A percentile compares a stretch with the other conserved stretches of the same genome.
Conservation (phyloP, 2,329 filamentous ascomycete species). For the Capronia epimyces region DNA sequence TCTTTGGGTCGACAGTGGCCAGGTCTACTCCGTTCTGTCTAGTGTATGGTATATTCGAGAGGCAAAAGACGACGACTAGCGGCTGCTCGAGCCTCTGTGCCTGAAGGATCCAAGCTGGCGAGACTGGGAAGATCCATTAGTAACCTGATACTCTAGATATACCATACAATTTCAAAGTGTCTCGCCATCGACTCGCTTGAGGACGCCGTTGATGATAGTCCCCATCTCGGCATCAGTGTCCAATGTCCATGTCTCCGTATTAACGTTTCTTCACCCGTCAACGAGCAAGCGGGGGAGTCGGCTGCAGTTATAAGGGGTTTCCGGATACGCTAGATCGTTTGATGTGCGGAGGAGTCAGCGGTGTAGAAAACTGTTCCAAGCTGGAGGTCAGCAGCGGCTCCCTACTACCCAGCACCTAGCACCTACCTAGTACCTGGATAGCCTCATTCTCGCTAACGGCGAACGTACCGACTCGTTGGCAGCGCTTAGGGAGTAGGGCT, state of each 20-base stretch:
- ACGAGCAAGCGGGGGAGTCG: background rate
- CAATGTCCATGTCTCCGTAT: background rate
- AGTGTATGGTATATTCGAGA: too few species aligned
- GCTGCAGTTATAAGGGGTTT: slow-evolving; percentile 6
- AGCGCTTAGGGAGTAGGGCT: too few species aligned
- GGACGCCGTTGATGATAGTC: slow-evolving; percentile 1
- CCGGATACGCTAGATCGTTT: slow-evolving; percentile 11
- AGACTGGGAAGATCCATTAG: background rate
- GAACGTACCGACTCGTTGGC: too few species aligned
- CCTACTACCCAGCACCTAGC: too few species aligned
- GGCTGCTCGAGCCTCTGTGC: background rate
- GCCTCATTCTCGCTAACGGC: too few species aligned
- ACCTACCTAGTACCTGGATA: too few species aligned
- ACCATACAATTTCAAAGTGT: slow-evolving; percentile 7
- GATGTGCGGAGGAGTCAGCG: slow-evolving; percentile 2
- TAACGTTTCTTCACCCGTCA: background rate
- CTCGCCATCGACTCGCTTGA: slow-evolving; percentile 15
- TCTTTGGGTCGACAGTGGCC: too few species aligned
- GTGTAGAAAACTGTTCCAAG: background rate
- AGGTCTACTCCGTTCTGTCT: too few species aligned
- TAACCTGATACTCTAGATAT: too few species aligned
- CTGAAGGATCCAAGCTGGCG: background rate
- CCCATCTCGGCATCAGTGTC: slow-evolving; percentile 2
- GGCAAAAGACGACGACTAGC: background rate
- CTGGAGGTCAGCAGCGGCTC: background rate